phyloP scores from a whole-genome alignment of 257 asterid genomes.

The Solanum tacnaense region DNA sequence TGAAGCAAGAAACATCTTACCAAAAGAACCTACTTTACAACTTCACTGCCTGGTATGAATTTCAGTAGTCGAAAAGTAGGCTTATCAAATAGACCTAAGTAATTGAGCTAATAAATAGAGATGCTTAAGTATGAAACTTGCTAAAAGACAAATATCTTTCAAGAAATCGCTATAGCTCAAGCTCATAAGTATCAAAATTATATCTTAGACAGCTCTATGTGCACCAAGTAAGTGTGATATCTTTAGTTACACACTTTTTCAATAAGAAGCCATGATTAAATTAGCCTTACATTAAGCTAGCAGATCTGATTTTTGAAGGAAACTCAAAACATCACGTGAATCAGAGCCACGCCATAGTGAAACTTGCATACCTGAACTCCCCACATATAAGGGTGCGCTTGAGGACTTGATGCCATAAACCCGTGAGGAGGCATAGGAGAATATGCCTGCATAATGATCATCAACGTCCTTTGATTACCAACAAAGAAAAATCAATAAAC shows the following conservation, averaged over 20 bases:
- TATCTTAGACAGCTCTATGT: neutral
- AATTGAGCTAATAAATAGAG: neutral
- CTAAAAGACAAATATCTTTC: neutral
- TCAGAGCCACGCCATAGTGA: neutral
- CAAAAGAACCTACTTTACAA: neutral
- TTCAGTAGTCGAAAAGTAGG: neutral
- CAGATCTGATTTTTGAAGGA: neutral
- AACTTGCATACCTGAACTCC: slow-evolving; percentile 68
- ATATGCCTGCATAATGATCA: slow-evolving; percentile 50
- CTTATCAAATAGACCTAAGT: neutral
- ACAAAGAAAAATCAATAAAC: neutral
- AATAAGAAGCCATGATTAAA: neutral
- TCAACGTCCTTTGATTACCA: slow-evolving; percentile 1
- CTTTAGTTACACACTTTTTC: neutral
- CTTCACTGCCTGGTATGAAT: neutral
- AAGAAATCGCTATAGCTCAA: neutral
- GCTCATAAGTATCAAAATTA: neutral
- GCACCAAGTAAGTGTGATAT: neutral
- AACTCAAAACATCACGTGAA: neutral
- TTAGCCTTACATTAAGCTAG: neutral
- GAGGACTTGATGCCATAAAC: slow-evolving; percentile 73
- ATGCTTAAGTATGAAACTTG: neutral
- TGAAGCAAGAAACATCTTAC: neutral
- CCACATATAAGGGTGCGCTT: slow-evolving; percentile 95
- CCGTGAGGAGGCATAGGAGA: slow-evolving; percentile 92